Conservation (phyloP, 2,329 filamentous ascomycete species). For the Monilinia polystroma region DNA sequence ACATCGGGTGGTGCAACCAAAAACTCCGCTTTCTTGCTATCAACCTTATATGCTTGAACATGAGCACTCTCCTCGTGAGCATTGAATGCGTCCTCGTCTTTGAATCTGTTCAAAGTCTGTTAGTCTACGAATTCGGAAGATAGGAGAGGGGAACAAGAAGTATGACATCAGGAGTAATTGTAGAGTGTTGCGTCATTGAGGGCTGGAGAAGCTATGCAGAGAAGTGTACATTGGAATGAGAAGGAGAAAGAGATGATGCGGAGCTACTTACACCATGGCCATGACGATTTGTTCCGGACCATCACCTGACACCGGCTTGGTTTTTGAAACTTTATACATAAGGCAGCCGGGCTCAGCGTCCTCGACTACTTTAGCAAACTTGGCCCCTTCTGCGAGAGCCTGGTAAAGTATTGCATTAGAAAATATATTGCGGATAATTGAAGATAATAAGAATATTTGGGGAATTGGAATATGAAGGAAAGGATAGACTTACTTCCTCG, state of each 20-base stretch:
- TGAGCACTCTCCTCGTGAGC: slow-evolving; percentile 11
- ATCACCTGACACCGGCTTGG: slow-evolving; percentile 4
- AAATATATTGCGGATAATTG: neutral
- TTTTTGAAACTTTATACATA: slow-evolving; percentile 11
- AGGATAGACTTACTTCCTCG: neutral
- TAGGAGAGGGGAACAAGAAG: too few relatives aligned
- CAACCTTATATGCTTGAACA: neutral
- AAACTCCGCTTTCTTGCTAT: neutral
- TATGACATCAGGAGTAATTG: neutral
- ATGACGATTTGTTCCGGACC: slow-evolving; percentile 18
- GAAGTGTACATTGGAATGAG: neutral
- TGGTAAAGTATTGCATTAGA: slow-evolving; percentile 1
- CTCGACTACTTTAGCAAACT: slow-evolving; percentile 1
- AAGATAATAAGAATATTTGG: neutral
- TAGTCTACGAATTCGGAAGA: neutral
- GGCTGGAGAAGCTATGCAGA: neutral
- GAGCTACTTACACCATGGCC: neutral
- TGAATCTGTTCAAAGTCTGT: slow-evolving; percentile 8
- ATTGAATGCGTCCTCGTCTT: slow-evolving; percentile 7
- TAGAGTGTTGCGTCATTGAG: neutral
- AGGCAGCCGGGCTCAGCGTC: slow-evolving; percentile 5
- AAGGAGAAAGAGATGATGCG: neutral
- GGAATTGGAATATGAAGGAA: neutral
- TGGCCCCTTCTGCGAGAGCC: neutral
- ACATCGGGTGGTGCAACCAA: neutral